phyloP scores from a whole-genome alignment of 2,329 filamentous ascomycete species.

The Chalaropsis thielavioides region DNA sequence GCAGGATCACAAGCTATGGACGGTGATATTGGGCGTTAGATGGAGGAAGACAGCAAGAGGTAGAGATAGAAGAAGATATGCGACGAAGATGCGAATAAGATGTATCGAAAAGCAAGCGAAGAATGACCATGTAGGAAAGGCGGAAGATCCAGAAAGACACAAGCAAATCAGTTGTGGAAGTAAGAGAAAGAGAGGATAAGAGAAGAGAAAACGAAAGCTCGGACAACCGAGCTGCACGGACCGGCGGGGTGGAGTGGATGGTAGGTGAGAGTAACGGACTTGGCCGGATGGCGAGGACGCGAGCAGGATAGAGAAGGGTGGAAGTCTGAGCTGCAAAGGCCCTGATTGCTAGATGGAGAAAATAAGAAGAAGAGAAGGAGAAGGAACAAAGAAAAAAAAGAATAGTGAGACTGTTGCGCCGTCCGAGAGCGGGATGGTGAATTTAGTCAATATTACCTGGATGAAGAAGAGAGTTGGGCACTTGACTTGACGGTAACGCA shows the following conservation, averaged over 20 bases:
- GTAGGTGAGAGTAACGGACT: background rate
- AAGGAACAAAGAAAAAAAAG: background rate
- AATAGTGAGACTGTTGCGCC: background rate
- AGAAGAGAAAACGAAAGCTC: background rate
- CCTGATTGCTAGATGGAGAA: background rate
- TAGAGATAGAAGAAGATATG: background rate
- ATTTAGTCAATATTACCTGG: background rate
- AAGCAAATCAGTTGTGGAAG: background rate
- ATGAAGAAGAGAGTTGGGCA: too few species aligned
- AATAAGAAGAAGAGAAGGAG: conserved; percentile 1
- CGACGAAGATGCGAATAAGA: background rate
- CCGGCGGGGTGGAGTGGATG: background rate
- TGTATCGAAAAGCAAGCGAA: background rate
- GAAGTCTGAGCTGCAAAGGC: background rate
- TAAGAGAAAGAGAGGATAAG: background rate
- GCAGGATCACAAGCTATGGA: conserved; percentile 1
- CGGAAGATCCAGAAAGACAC: background rate
- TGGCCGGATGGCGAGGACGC: background rate
- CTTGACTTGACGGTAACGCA: background rate
- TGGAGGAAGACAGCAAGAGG: background rate
- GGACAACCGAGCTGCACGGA: conserved; percentile 5
- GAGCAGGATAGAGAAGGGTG: background rate
- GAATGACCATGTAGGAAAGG: background rate
- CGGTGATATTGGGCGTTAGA: background rate
- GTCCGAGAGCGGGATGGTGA: background rate